Percentiles rank a stretch among this genome's conserved stretches.
phyloP scores from a whole-genome alignment of 1,284 basidiomycete genomes.

The Cyathus olla region DNA sequence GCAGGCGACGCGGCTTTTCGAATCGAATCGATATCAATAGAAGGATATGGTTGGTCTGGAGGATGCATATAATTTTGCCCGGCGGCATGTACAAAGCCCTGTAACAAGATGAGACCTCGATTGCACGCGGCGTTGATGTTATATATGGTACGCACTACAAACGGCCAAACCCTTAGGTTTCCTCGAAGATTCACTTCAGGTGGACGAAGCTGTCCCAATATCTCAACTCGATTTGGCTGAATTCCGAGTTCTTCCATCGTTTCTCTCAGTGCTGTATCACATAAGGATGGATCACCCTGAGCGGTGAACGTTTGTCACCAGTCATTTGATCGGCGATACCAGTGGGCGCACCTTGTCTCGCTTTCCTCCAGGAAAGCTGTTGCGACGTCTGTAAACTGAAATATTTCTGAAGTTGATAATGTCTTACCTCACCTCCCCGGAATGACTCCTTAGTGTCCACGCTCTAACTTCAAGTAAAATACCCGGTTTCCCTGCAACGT shows the following conservation, averaged over 20 bases:
- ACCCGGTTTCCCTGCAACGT: slow-evolving; percentile 72
- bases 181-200: slow-evolving; percentile 69
- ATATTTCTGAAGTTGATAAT: neutral
- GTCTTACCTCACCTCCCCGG: slow-evolving; percentile 84
- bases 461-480: slow-evolving; percentile 80
- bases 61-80: slow-evolving; percentile 11
- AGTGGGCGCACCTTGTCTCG: slow-evolving; percentile 64
- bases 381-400: neutral
- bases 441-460: slow-evolving; percentile 72
- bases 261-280: slow-evolving; percentile 75
- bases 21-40: slow-evolving; percentile 65
- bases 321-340: neutral
- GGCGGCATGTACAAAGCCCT: neutral
- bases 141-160: slow-evolving; percentile 64
- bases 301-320: slow-evolving; percentile 4
- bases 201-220: slow-evolving; percentile 74
- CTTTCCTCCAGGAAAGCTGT: slow-evolving; percentile 84
- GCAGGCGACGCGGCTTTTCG: slow-evolving; percentile 55
- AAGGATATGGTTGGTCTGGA: slow-evolving; percentile 60
- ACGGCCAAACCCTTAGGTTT: slow-evolving; percentile 76
- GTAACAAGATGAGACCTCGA: neutral
- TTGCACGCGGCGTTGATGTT: neutral
- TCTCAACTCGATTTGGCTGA: slow-evolving; percentile 63
- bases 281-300: slow-evolving; percentile 67
- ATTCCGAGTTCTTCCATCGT: slow-evolving; percentile 82